Evolutionary conservation across 2,329 filamentous ascomycete genomes (phyloP).

Genomic region (Coniella lustricola): DNA sequence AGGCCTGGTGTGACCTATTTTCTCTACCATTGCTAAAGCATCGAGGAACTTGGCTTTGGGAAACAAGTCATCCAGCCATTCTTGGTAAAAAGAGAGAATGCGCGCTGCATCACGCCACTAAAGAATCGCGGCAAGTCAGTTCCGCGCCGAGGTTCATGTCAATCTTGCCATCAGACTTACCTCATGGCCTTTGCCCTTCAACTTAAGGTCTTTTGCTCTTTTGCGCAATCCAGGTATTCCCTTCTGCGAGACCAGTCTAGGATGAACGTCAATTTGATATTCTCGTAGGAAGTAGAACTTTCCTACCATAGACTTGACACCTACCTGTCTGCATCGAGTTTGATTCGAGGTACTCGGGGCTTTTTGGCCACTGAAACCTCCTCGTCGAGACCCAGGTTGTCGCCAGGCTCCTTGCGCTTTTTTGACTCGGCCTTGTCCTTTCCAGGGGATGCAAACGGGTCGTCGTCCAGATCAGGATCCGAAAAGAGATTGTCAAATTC

Average conservation of each 20-base stretch:
- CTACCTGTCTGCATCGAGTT: conserved; percentile 76
- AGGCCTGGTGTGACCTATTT: conserved; percentile 76
- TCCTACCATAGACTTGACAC: background rate
- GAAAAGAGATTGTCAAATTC: conserved; percentile 73
- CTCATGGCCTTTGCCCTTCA: conserved; percentile 94
- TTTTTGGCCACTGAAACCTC: conserved; percentile 78
- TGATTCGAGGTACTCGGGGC: conserved; percentile 64
- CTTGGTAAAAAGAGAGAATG: conserved; percentile 83
- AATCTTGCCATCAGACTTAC: conserved; percentile 34
- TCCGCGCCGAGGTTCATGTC: no score
- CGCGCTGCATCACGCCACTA: conserved; percentile 78
- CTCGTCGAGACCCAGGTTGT: conserved; percentile 70
- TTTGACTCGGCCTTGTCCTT: conserved; percentile 34
- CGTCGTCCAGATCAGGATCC: conserved; percentile 39
- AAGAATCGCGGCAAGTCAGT: background rate
- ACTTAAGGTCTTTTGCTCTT: conserved; percentile 63
- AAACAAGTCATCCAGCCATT: conserved; percentile 95
- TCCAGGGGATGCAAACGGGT: conserved; percentile 42
- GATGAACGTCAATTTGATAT: conserved; percentile 16
- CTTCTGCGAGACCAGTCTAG: conserved; percentile 69
- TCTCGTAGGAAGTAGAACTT: background rate
- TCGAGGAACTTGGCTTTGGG: conserved; percentile 92
- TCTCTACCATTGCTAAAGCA: conserved; percentile 84
- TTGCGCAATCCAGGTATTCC: conserved; percentile 78
- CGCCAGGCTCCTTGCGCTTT: conserved; percentile 41